A percentile compares a stretch with the other conserved stretches of the same genome.
Evolutionary conservation across 805 yeast species (phyloP).

Genomic region (Hermanozyma aechmeae): DNA sequence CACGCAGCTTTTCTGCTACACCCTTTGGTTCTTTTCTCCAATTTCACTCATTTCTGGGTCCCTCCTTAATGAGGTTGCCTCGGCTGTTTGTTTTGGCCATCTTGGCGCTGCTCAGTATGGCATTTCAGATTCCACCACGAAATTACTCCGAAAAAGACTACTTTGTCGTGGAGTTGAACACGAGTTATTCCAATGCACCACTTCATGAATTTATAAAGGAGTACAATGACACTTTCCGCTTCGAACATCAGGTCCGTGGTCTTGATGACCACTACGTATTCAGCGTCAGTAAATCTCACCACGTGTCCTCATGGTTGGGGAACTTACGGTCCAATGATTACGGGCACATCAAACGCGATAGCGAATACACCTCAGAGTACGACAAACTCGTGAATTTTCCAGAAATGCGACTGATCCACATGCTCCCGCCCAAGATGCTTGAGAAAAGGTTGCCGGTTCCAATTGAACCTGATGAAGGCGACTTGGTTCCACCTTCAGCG

Average conservation of each 20-base stretch:
- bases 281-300: conserved; percentile 38
- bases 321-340: conserved; percentile 21
- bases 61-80: too few relatives aligned
- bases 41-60: too few relatives aligned
- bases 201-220: conserved; percentile 23
- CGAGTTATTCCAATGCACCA: conserved; percentile 13
- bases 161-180: conserved; percentile 51
- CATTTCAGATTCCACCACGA: conserved; percentile 12
- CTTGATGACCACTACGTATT: conserved; percentile 58
- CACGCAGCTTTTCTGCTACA: too few relatives aligned
- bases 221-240: conserved; percentile 31
- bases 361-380: conserved; percentile 15
- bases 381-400: conserved; percentile 15
- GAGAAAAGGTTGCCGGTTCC: conserved; percentile 52
- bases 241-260: conserved; percentile 59
- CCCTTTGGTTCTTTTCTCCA: too few relatives aligned
- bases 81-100: conserved; percentile 1
- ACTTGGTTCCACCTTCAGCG: too few relatives aligned
- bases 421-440: conserved; percentile 45
- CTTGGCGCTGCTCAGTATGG: conserved; percentile 4
- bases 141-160: conserved; percentile 47
- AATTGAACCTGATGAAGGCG: conserved; percentile 7
- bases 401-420: conserved; percentile 41
- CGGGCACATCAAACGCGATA: conserved; percentile 18
- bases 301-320: conserved; percentile 24